Evolutionary conservation across 345 rosid genomes (phyloP), one percentile per base, ranked within the genome.

Genomic region (Aurinia saxatilis): DNA sequence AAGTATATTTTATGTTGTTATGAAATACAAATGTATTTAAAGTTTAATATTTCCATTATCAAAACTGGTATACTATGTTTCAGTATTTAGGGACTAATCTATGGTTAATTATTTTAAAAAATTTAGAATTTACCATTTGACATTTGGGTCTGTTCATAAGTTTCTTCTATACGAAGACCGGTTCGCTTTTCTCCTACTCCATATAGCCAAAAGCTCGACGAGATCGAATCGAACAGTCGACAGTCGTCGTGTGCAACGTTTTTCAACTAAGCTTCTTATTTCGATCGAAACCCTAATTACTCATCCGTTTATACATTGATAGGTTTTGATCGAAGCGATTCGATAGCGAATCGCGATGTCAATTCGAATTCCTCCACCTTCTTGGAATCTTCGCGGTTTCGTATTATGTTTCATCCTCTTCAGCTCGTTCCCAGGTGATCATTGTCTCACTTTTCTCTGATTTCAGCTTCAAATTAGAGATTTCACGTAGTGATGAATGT

Each of bases 351-450:
- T 63, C 49, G 71, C 56, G 17, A 74, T 74, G 78, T 23, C 71
- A 51, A 51, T 56, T 55, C 70, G 31, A 33, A 12, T 42, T 21
- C 51, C 60, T 0, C 21, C 19, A 25, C 30, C 47, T 50, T 73
- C 52, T 42, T 34, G 30, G 21, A 49, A 48, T 38, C 47, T 36
- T 45, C 29, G 57, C 64, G 64, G 65, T 46, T 39, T 66, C 48
- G 25, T 60, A 11, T 7, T 67, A 8, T 63, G 57, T 48, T 19
- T 51, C 39, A 31, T 74, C 67, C 41, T 63, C 61, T 37, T 68
- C 54, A 6, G 63, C 51, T 63, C 63, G 11, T 58, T 68, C 15
- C 66, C 67, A 8, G 78, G 78, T 74, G 5, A 18, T n/a, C n/a
- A 34, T 5, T 7, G 2, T 14, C 31, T 46, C 55, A 8, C 12